Conservation (phyloP, 768 basidiomycete species). For the Tricholoma flavovirens region DNA sequence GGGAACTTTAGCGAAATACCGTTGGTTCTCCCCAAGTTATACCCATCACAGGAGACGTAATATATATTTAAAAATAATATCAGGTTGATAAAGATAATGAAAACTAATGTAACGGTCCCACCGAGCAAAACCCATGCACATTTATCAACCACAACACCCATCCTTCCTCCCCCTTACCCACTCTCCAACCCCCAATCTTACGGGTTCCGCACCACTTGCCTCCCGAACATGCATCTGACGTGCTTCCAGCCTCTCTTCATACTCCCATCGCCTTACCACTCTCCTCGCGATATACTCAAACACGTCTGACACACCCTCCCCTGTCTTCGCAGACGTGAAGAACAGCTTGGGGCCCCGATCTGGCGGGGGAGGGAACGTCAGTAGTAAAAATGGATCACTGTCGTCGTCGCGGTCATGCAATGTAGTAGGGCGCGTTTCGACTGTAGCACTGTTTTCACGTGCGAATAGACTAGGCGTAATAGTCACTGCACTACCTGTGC, state of each 20-base stretch:
- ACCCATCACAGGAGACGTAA: too few species aligned
- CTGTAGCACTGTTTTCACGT: constrained; percentile 20
- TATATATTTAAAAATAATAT: too few species aligned
- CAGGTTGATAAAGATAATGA: too few species aligned
- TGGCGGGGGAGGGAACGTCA: constrained; percentile 29
- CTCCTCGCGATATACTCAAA: constrained; percentile 70
- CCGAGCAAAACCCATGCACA: too few species aligned
- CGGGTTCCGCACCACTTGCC: constrained; percentile 29
- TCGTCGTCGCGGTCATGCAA: constrained; percentile 1
- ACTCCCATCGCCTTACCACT: constrained; percentile 59
- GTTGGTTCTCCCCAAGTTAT: too few species aligned
- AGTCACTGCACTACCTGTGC: constrained; percentile 45
- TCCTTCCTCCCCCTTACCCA: not conserved
- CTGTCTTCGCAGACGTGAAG: constrained; percentile 76
- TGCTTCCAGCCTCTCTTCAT: constrained; percentile 53
- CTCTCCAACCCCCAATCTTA: constrained; percentile 25
- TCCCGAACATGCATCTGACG: constrained; percentile 36
- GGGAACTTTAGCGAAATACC: too few species aligned
- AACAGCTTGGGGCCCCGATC: constrained; percentile 61
- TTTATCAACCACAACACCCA: constrained; percentile 11
- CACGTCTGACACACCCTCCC: constrained; percentile 63
- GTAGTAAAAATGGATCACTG: constrained; percentile 13
- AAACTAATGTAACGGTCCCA: too few species aligned
- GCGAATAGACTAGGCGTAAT: constrained; percentile 58
- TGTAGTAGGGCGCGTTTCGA: constrained; percentile 7